Conservation (phyloP, 2,329 filamentous ascomycete species). For the Helotiales sp. region DNA sequence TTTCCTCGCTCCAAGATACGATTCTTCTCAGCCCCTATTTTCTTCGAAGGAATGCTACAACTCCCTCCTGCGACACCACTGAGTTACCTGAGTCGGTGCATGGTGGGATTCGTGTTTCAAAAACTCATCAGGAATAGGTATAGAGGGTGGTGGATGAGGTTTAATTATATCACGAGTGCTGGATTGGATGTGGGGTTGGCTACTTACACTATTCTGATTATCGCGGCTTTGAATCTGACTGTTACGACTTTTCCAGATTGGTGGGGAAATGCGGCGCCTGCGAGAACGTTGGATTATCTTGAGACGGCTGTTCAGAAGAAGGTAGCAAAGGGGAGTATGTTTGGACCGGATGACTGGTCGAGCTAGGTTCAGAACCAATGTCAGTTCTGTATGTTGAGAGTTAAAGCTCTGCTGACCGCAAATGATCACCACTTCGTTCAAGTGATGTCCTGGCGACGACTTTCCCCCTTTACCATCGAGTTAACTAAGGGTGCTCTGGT, state of each 20-base stretch:
- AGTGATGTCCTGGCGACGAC: too few relatives aligned
- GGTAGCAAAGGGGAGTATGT: conserved; percentile 17
- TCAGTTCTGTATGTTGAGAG: too few relatives aligned
- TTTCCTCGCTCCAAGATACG: conserved; percentile 46
- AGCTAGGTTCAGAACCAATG: too few relatives aligned
- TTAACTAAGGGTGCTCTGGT: too few relatives aligned
- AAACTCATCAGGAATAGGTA: conserved; percentile 64
- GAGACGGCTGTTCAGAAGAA: conserved; percentile 20
- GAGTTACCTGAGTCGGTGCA: conserved; percentile 49
- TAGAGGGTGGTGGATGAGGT: conserved; percentile 74
- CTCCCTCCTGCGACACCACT: conserved; percentile 70
- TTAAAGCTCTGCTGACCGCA: too few relatives aligned
- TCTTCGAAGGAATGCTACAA: conserved; percentile 63
- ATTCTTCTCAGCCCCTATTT: conserved; percentile 56
- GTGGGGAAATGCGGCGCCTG: conserved; percentile 60
- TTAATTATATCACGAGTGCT: conserved; percentile 74
- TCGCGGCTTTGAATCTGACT: conserved; percentile 65
- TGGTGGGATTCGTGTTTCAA: conserved; percentile 67
- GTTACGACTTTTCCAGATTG: conserved; percentile 60
- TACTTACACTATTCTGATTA: conserved; percentile 67
- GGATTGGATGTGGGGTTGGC: conserved; percentile 69
- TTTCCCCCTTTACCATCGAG: too few relatives aligned
- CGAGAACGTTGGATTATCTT: conserved; percentile 19
- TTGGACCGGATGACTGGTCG: conserved; percentile 27
- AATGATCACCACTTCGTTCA: too few relatives aligned